These are phyloP conservation scores for Penicillium flavigenum DNA, from an alignment of 495 filamentous ascomycete species.

Conservation along the genomic window DNA sequence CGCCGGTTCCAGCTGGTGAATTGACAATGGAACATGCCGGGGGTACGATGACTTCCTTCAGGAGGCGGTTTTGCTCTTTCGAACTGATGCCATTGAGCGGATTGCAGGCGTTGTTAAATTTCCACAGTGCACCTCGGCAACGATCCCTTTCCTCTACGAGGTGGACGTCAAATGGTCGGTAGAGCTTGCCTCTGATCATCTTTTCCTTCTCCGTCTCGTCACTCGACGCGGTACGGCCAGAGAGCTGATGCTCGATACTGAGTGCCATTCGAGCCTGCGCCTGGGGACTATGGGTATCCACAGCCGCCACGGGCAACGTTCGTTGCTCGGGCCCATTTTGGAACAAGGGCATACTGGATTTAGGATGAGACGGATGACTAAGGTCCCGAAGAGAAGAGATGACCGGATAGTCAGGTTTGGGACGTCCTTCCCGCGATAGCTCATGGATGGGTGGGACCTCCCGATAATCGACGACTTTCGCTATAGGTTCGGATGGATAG, in stretches of 20 bases:
- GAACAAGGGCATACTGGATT: conserved; percentile 39
- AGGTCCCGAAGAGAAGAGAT: conserved; percentile 47
- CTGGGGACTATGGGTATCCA: conserved; percentile 47
- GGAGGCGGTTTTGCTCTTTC: conserved; percentile 75
- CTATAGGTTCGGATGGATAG: conserved; percentile 40
- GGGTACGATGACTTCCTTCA: conserved; percentile 67
- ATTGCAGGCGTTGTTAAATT: conserved; percentile 88
- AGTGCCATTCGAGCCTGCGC: conserved; percentile 48
- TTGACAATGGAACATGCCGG: conserved; percentile 44
- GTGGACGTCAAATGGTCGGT: conserved; percentile 72
- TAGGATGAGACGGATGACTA: conserved; percentile 37
- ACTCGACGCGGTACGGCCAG: conserved; percentile 28
- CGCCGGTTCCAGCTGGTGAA: conserved; percentile 47
- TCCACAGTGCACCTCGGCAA: conserved; percentile 79
- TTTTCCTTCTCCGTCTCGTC: conserved; percentile 85
- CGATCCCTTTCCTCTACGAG: conserved; percentile 82
- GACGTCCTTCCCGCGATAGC: conserved; percentile 39
- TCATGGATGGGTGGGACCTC: conserved; percentile 48
- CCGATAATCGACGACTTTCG: conserved; percentile 42
- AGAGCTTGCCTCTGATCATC: conserved; percentile 84
- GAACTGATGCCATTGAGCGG: conserved; percentile 71
- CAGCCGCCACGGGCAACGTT: conserved; percentile 28
- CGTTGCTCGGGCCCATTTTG: conserved; percentile 41
- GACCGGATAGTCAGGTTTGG: conserved; percentile 44
- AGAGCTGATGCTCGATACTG: conserved; percentile 47